These are phyloP conservation scores for Fomitopsis pulvina DNA, from an alignment of 768 basidiomycete species.

Conservation along the genomic window DNA sequence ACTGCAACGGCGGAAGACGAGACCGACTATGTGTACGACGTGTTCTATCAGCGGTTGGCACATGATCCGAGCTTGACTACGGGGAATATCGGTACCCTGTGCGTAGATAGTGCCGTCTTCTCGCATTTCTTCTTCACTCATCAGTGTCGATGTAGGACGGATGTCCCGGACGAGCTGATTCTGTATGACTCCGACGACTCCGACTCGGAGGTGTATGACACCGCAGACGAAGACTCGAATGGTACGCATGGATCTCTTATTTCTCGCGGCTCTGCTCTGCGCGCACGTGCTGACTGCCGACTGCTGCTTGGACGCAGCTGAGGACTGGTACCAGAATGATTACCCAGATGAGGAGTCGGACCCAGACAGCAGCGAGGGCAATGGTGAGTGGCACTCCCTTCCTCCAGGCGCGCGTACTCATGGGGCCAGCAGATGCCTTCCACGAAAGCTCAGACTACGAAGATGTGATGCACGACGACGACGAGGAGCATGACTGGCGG, in stretches of 20 bases:
- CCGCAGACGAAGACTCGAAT: slow-evolving; percentile 82
- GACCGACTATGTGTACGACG: slow-evolving; percentile 78
- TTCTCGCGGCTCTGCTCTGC: not conserved
- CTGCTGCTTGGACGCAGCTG: too few relatives aligned
- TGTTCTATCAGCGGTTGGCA: slow-evolving; percentile 69
- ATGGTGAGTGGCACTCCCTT: slow-evolving; percentile 8
- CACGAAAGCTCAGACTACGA: slow-evolving; percentile 49
- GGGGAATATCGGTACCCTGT: slow-evolving; percentile 62
- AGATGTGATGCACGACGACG: slow-evolving; percentile 28
- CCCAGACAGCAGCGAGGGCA: slow-evolving; percentile 13
- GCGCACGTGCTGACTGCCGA: not conserved
- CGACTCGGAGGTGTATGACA: slow-evolving; percentile 61
- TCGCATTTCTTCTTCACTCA: slow-evolving; percentile 1
- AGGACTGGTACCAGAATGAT: slow-evolving; percentile 82
- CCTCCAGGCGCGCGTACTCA: not conserved
- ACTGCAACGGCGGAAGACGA: slow-evolving; percentile 11
- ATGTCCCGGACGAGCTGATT: slow-evolving; percentile 50
- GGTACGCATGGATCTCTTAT: slow-evolving; percentile 35
- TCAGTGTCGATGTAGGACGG: slow-evolving; percentile 37
- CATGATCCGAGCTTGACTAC: slow-evolving; percentile 34
- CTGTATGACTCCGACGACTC: slow-evolving; percentile 34
- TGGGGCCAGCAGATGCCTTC: slow-evolving; percentile 41
- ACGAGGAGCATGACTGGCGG: slow-evolving; percentile 3
- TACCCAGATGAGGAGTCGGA: slow-evolving; percentile 66
- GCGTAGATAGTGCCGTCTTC: slow-evolving; percentile 18